phyloP scores from a whole-genome alignment of 257 asterid species.

The Henckelia pumila region DNA sequence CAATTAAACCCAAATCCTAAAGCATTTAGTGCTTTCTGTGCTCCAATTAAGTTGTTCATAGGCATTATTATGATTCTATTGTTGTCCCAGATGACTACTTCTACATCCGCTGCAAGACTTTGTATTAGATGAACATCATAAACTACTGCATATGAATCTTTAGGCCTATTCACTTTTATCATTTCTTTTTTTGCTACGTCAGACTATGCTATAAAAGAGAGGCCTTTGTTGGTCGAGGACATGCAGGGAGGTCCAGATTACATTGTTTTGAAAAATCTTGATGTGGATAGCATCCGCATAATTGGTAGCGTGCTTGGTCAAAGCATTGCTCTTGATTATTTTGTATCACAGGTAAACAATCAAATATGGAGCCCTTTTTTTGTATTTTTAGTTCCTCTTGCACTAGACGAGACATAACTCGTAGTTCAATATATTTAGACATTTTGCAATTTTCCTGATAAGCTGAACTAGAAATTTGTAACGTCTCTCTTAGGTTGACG shows the following conservation, averaged over 20 bases:
- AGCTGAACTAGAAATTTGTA: conserved; percentile 14
- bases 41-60: background rate
- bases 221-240: conserved; percentile 76
- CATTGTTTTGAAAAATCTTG: conserved; percentile 72
- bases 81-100: background rate
- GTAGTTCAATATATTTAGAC: background rate
- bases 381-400: background rate
- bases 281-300: conserved; percentile 83
- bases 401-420: background rate
- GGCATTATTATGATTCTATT: background rate
- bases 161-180: background rate
- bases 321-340: conserved; percentile 93
- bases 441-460: background rate
- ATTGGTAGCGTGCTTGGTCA: conserved; percentile 93
- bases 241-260: conserved; percentile 94
- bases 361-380: background rate
- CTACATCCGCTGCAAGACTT: background rate
- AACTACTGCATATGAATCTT: background rate
- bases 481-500: conserved; percentile 62
- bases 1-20: conserved; percentile 4
- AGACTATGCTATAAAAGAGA: conserved; percentile 95
- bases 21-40: background rate
- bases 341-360: conserved; percentile 85
- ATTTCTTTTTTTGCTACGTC: conserved; percentile 25
- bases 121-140: background rate